phyloP scores from a whole-genome alignment of 305 asterid genomes.

The Fraxinus platypoda region DNA sequence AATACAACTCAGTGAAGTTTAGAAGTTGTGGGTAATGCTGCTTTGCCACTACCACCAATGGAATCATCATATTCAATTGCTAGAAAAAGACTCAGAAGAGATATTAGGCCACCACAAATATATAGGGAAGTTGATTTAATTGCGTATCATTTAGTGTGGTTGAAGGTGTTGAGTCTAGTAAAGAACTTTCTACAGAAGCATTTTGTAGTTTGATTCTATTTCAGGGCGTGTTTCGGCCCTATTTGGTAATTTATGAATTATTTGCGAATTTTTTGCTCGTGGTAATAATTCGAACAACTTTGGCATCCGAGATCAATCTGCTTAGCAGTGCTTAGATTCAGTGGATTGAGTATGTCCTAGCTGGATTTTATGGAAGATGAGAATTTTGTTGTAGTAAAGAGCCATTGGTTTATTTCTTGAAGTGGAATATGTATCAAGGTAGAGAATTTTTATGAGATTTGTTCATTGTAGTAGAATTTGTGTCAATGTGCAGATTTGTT shows the following conservation, averaged over 20 bases:
- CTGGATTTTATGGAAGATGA: no score
- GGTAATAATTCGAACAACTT: not conserved
- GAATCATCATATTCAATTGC: not conserved
- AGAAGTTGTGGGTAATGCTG: not conserved
- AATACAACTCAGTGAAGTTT: not conserved
- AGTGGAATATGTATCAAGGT: no score
- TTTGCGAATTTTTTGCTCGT: not conserved
- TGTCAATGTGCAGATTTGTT: no score
- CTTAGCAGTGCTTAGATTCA: no score
- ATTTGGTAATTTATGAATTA: not conserved
- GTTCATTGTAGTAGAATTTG: no score
- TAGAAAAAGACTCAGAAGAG: not conserved
- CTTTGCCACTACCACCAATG: not conserved
- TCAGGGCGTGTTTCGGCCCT: not conserved
- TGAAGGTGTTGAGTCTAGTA: not conserved
- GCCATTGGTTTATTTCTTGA: no score
- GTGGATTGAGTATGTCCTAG: not conserved
- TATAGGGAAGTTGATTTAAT: not conserved
- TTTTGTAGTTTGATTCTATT: not conserved
- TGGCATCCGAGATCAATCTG: not conserved
- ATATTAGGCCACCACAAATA: not conserved
- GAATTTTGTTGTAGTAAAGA: no score
- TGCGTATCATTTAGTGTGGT: not conserved
- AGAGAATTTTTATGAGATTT: no score
- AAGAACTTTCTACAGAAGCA: not conserved